phyloP scores from a whole-genome alignment of 805 yeast species.

The Metschnikowia henanensis region DNA sequence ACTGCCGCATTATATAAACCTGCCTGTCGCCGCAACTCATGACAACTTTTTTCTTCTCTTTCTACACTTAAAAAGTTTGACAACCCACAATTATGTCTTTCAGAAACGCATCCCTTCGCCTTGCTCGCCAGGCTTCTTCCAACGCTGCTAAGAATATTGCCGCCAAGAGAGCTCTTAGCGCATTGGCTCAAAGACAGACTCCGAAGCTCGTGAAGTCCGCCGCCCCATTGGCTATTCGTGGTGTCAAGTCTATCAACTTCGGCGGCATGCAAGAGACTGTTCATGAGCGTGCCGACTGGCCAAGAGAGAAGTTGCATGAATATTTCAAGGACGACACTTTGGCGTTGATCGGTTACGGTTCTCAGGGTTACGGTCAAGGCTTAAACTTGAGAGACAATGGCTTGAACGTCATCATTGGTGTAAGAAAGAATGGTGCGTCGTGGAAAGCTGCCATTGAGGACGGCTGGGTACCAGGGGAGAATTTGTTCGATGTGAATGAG shows the following conservation, averaged over 20 bases:
- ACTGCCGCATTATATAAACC: slow-evolving; percentile 12
- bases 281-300: slow-evolving; percentile 99
- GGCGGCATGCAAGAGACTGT: slow-evolving; percentile 95
- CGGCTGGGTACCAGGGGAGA: slow-evolving; percentile 99
- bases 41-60: slow-evolving; percentile 4
- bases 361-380: slow-evolving; percentile 99
- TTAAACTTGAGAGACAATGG: slow-evolving; percentile 99
- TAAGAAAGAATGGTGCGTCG: slow-evolving; percentile 97
- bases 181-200: slow-evolving; percentile 50
- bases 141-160: slow-evolving; percentile 45
- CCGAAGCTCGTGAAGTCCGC: slow-evolving; percentile 30
- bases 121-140: slow-evolving; percentile 48
- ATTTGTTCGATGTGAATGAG: slow-evolving; percentile 91
- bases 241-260: slow-evolving; percentile 94
- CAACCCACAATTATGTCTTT: slow-evolving; percentile 36
- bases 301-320: slow-evolving; percentile 91
- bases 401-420: slow-evolving; percentile 96
- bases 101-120: slow-evolving; percentile 44
- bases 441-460: slow-evolving; percentile 99
- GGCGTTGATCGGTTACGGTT: slow-evolving; percentile 98
- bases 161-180: slow-evolving; percentile 67
- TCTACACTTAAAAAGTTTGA: slow-evolving; percentile 8
- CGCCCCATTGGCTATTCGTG: slow-evolving; percentile 68
- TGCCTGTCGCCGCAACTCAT: slow-evolving; percentile 2
- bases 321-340: slow-evolving; percentile 98